Evolutionary conservation across 2,329 filamentous ascomycete species (phyloP), one percentile per base, ranked within the genome.

Genomic region (Rutstroemia sp.): DNA sequence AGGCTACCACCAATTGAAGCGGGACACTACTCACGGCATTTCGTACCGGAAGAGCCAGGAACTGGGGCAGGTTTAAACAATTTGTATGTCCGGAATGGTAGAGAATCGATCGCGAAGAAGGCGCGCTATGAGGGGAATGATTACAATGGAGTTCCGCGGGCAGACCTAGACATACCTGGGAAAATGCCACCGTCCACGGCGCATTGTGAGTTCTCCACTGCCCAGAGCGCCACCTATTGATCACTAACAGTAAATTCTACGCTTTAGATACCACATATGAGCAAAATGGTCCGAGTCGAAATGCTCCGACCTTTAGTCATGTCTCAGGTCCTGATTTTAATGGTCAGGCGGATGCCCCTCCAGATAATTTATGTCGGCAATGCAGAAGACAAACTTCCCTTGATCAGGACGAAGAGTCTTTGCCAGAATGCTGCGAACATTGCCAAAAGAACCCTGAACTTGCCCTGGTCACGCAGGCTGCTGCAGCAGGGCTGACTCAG

Each of bases 401-500:
- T 48, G 52, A 55, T 48, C 57, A 57, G 48, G 58, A 63, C 51
- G 47, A 48, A 41, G 56, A 58, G 21, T 44, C 47, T 42, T 12
- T 47, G 19, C 30, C 51, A 38, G 59, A 60, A n/a, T 60, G 61
- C 50, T 63, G 59, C 49, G 65, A 64, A 51, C 53, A 56, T 27
- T 64, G 61, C 60, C 58, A 57, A 51, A 62, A 49, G 34, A 55
- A 63, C 54, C 61, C 64, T 17, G 64, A 64, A 41, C 56, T 66
- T 9, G 58, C 57, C 46, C 54, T 51, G 50, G 57, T 64, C 50
- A 61, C 62, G 27, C 57, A 64, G 54, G 62, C 60, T 54, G 58
- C 63, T 61, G 63, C 61, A 63, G 55, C 57, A 37, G 61, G 56
- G 61, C 64, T 67, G 59, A 67, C 60, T 64, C 56, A 67, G 58